Base-by-base conservation (phyloP, 331 rosid species). In the Pyracantha coccinea region DNA sequence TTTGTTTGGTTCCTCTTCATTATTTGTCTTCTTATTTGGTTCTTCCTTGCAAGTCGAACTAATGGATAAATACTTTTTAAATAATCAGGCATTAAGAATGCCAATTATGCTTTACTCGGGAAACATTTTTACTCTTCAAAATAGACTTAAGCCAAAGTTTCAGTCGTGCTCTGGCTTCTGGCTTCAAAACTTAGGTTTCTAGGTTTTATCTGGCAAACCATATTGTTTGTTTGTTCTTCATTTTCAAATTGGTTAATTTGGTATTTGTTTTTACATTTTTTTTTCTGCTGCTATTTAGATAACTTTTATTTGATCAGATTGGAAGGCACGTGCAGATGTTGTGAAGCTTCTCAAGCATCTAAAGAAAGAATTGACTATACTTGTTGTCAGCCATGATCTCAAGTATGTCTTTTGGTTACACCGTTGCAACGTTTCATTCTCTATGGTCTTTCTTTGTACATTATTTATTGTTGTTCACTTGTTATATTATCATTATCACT, bases 341-440 rank as follows among this genome's bases (percentile, higher is more conserved):
- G 96, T 91, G 83, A 91, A 89, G 88, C 97, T 93, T 80, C 84
- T 93, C 68, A 82, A 83, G 91, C 85, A 85, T 84, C 88, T 93
- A 23, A 93, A 91, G 82, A 89, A 86, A 76, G 92, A 93, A 61
- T 79, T 93, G 50, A 87, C 94, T 27, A 82, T 93, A 73, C 91
- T 93, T 21, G 97, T 91, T 80, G 94, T 93, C 66, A 93, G 98
- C 89, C 98, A 93, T 63, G 98, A 90, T 75, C 88, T 92, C 82
- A 90, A 90, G 97, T 92, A 41, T 71, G 80, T 74, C 58, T 79
- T 68, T 69, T 57, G 17, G 17, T 67, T 59, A 25, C 33, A 75
- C 58, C 70, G 38, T 69, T 78, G 72, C 55, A 54, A 47, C 25
- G 52, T 31, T 35, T 65, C 38, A 44, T 24, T 57, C 62, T 57